phyloP scores from a whole-genome alignment of 345 rosid genomes.

The Heritiera littoralis region DNA sequence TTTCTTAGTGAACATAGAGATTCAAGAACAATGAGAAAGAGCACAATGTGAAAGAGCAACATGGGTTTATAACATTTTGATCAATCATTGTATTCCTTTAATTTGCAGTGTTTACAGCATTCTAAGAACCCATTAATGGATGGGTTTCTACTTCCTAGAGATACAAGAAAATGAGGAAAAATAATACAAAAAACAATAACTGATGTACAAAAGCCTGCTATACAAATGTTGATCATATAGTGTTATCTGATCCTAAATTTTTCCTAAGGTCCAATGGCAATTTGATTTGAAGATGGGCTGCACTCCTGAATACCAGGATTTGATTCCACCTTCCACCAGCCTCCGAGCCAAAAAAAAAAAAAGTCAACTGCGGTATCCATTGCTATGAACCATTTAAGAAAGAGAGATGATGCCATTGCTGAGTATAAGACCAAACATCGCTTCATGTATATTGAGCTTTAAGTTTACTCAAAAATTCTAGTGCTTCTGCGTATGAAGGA shows the following conservation, averaged over 20 bases:
- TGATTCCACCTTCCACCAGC: too few relatives aligned
- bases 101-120: slow-evolving; percentile 8
- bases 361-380: too few relatives aligned
- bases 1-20: too few relatives aligned
- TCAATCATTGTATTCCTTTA: background rate
- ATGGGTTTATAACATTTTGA: background rate
- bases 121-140: slow-evolving; percentile 17
- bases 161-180: background rate
- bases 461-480: slow-evolving; percentile 68
- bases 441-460: slow-evolving; percentile 43
- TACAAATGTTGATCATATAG: too few relatives aligned
- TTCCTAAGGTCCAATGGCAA: too few relatives aligned
- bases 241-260: too few relatives aligned
- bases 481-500: slow-evolving; percentile 75
- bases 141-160: slow-evolving; percentile 14
- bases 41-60: background rate
- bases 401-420: background rate
- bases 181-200: background rate
- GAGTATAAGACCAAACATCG: slow-evolving; percentile 7
- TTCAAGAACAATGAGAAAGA: background rate
- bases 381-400: background rate
- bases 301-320: too few relatives aligned
- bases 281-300: too few relatives aligned
- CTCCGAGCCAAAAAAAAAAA: too few relatives aligned
- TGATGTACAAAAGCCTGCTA: slow-evolving; percentile 4